Evolutionary conservation across 306 rosid genomes (phyloP).

Genomic region (Sophora flavescens): DNA sequence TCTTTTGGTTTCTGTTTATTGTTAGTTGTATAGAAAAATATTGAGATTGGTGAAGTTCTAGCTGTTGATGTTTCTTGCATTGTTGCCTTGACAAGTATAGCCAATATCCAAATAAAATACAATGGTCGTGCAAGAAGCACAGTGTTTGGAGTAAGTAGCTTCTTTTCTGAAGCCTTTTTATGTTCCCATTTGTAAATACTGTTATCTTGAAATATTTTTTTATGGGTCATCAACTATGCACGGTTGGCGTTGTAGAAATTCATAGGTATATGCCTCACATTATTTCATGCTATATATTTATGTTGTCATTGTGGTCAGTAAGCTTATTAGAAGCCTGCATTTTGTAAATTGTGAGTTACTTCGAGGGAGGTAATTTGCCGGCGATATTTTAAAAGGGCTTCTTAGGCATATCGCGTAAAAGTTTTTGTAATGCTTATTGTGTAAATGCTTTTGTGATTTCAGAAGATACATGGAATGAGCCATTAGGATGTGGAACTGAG

Average conservation of each 20-base stretch:
- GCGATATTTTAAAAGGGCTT: too few species aligned
- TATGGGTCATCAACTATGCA: neutral
- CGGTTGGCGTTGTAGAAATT: conserved; percentile 17
- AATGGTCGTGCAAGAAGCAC: conserved; percentile 89
- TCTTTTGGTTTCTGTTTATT: too few species aligned
- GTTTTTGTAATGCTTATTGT: too few species aligned
- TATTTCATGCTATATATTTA: conserved; percentile 2
- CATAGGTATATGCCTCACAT: neutral
- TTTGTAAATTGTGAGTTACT: neutral
- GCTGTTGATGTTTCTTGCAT: conserved; percentile 94
- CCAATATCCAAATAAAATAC: conserved; percentile 83
- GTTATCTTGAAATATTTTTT: neutral
- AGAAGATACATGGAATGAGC: conserved; percentile 96
- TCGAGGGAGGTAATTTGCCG: neutral
- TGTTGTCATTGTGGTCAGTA: conserved; percentile 27
- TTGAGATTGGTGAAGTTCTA: conserved; percentile 87
- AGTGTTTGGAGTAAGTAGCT: conserved; percentile 86
- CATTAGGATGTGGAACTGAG: conserved; percentile 98
- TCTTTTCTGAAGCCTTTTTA: conserved; percentile 20
- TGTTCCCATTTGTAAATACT: neutral
- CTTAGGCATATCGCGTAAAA: too few species aligned
- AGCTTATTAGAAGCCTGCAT: neutral
- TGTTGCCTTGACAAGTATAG: conserved; percentile 77
- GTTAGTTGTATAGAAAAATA: conserved; percentile 96
- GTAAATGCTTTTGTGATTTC: conserved; percentile 78